Evolutionary conservation across 345 rosid species (phyloP).

Genomic region (Eutrema heterophyllum): DNA sequence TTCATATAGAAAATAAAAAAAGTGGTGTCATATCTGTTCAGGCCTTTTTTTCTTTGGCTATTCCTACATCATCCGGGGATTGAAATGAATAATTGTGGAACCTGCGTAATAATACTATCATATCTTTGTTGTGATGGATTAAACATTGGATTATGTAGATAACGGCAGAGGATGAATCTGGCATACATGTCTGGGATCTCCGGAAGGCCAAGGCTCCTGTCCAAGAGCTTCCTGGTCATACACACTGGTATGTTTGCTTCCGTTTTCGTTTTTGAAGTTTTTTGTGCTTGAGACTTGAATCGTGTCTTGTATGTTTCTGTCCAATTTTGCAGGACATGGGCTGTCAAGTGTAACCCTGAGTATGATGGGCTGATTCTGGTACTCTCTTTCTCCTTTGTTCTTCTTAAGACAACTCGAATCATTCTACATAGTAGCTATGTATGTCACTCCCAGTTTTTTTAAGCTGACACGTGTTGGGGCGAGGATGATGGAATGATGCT

Average conservation of each 20-base stretch:
- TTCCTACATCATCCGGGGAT: background rate
- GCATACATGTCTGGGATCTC: conserved; percentile 73
- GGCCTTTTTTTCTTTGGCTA: background rate
- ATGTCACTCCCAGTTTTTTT: background rate
- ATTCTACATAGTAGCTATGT: background rate
- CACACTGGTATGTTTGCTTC: conserved; percentile 57
- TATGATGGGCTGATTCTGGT: conserved; percentile 80
- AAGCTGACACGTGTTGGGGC: background rate
- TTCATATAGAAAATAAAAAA: background rate
- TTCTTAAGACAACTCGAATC: background rate
- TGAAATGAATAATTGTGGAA: background rate
- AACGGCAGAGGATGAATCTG: conserved; percentile 77
- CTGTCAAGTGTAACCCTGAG: conserved; percentile 80
- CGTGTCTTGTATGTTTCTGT: conserved; percentile 1
- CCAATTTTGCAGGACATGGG: conserved; percentile 71
- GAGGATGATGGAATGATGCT: background rate
- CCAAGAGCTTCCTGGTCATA: conserved; percentile 75
- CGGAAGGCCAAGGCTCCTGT: conserved; percentile 63
- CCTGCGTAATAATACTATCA: background rate
- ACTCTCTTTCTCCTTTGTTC: conserved; percentile 28
- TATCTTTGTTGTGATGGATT: conserved; percentile 4
- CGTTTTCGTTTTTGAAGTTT: conserved; percentile 1
- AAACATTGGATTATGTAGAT: conserved; percentile 33
- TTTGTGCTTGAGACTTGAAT: background rate
- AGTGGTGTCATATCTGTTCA: background rate